These are phyloP conservation scores for Tetrahymena thermophila DNA, from an alignment of 73 alveolate species.

Conservation along the genomic window DNA sequence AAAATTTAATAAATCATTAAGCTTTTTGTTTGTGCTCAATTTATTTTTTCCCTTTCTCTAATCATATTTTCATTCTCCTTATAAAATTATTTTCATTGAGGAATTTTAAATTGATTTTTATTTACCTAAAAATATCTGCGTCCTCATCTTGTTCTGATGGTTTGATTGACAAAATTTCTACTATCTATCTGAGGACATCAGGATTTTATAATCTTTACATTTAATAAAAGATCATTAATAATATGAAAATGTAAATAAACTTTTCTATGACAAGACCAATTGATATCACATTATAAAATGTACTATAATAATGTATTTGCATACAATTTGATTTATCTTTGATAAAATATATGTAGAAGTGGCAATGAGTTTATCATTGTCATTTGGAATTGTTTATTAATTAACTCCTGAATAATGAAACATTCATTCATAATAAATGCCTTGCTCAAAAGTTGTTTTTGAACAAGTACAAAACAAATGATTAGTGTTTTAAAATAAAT, in stretches of 20 bases:
- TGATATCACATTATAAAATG: background rate
- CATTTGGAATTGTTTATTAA: too few relatives aligned
- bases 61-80: background rate
- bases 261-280: background rate
- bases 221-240: background rate
- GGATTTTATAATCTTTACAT: background rate
- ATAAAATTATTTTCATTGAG: too few relatives aligned
- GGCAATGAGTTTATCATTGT: background rate
- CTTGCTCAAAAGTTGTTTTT: background rate
- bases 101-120: background rate
- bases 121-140: background rate
- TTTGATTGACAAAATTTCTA: background rate
- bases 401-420: background rate
- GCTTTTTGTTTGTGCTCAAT: background rate
- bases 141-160: background rate
- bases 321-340: too few relatives aligned
- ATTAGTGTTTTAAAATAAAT: background rate
- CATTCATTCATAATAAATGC: too few relatives aligned
- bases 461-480: background rate
- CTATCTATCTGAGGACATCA: background rate
- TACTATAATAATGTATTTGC: background rate
- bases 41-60: background rate
- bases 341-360: background rate
- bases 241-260: background rate
- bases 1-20: background rate